Evolutionary conservation across 768 basidiomycete species (phyloP).

Genomic region (Phanerodontia chrysosporium): DNA sequence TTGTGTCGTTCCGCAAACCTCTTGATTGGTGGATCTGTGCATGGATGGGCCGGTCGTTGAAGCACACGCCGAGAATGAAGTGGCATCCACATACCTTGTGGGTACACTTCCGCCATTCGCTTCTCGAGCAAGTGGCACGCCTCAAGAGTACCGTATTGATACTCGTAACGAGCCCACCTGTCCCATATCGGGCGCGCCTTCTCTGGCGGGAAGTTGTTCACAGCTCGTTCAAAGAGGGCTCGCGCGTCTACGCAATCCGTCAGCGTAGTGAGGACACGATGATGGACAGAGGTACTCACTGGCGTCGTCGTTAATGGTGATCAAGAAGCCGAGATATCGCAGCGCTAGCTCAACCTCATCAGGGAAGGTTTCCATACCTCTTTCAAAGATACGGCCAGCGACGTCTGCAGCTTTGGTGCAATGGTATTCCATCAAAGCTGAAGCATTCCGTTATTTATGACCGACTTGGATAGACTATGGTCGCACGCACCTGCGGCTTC

Average conservation of each 20-base stretch:
- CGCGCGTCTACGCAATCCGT: slow-evolving; percentile 68
- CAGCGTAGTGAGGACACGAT: slow-evolving; percentile 1
- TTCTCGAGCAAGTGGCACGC: slow-evolving; percentile 86
- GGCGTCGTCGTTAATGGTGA: slow-evolving; percentile 91
- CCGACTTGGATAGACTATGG: neutral
- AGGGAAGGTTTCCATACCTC: slow-evolving; percentile 79
- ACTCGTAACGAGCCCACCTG: slow-evolving; percentile 93
- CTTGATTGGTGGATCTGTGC: slow-evolving; percentile 81
- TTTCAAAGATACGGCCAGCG: slow-evolving; percentile 90
- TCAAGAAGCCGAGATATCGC: slow-evolving; percentile 87
- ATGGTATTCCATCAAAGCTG: slow-evolving; percentile 95
- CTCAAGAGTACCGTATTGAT: slow-evolving; percentile 89
- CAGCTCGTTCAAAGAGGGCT: slow-evolving; percentile 89
- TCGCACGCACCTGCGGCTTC: slow-evolving; percentile 86
- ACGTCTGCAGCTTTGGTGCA: slow-evolving; percentile 73
- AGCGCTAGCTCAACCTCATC: slow-evolving; percentile 83
- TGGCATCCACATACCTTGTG: slow-evolving; percentile 55
- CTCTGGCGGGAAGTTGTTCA: slow-evolving; percentile 71
- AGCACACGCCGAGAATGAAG: neutral
- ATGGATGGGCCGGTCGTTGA: neutral
- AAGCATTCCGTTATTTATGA: neutral
- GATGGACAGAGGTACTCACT: slow-evolving; percentile 50
- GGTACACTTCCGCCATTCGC: slow-evolving; percentile 83
- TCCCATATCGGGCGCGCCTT: slow-evolving; percentile 89
- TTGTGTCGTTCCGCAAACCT: slow-evolving; percentile 85